Evolutionary conservation across 495 filamentous ascomycete genomes (phyloP).

Genomic region (Cudoniella acicularis): DNA sequence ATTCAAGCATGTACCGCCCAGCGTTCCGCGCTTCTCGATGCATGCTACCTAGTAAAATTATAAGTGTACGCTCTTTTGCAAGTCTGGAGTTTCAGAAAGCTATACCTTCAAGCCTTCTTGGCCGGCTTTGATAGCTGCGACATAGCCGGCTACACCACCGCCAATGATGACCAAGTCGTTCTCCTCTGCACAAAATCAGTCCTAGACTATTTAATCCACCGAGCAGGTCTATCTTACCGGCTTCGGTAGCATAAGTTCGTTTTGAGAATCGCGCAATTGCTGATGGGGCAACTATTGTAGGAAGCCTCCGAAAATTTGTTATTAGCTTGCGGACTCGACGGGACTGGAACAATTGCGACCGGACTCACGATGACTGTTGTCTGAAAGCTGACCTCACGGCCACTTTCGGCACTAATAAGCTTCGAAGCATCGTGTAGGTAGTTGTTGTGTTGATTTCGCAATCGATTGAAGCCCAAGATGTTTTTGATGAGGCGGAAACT

Average conservation of each 20-base stretch:
- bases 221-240: conserved; percentile 52
- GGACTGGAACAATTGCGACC: conserved; percentile 19
- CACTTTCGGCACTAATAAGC: conserved; percentile 62
- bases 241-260: conserved; percentile 74
- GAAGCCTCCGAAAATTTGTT: conserved; percentile 42
- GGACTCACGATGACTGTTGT: conserved; percentile 45
- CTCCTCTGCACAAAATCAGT: conserved; percentile 56
- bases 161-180: conserved; percentile 93
- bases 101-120: conserved; percentile 94
- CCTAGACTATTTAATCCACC: neutral
- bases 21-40: conserved; percentile 94
- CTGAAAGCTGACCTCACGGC: conserved; percentile 62
- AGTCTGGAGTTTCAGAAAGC: conserved; percentile 5
- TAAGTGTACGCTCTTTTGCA: conserved; percentile 10
- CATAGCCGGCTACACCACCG: conserved; percentile 97
- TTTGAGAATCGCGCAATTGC: conserved; percentile 55
- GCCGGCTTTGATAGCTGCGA: conserved; percentile 97
- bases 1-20: conserved; percentile 97
- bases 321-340: conserved; percentile 28
- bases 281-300: conserved; percentile 52
- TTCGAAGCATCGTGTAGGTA: conserved; percentile 59
- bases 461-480: conserved; percentile 58
- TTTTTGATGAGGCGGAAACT: neutral
- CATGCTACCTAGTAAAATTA: conserved; percentile 70
- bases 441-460: conserved; percentile 47